phyloP scores from a whole-genome alignment of 2,329 filamentous ascomycete species.

The Curvularia sp. region DNA sequence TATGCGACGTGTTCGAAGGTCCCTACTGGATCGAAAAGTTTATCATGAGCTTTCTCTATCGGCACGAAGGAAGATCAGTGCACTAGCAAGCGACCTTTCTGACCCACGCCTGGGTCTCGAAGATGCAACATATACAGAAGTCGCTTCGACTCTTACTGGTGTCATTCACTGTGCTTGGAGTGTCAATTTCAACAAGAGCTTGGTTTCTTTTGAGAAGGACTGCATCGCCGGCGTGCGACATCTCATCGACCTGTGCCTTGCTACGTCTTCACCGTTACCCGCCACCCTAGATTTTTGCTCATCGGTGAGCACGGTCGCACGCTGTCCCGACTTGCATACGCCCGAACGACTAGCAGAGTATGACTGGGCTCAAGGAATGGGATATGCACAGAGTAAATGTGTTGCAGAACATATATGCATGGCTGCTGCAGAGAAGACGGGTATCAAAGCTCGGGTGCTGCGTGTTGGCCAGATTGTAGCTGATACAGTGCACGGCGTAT shows the following conservation, averaged over 20 bases:
- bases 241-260: slow-evolving; percentile 52
- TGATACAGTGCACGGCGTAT: slow-evolving; percentile 55
- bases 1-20: slow-evolving; percentile 45
- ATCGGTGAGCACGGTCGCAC: slow-evolving; percentile 54
- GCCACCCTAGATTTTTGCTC: slow-evolving; percentile 56
- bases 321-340: slow-evolving; percentile 39
- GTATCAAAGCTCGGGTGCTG: slow-evolving; percentile 35
- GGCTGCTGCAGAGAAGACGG: slow-evolving; percentile 23
- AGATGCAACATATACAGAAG: slow-evolving; percentile 19
- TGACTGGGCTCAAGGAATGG: slow-evolving; percentile 57
- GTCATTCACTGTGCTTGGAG: slow-evolving; percentile 63
- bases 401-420: slow-evolving; percentile 56
- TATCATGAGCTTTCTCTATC: slow-evolving; percentile 36
- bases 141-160: slow-evolving; percentile 41
- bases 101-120: slow-evolving; percentile 51
- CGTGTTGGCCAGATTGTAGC: slow-evolving; percentile 57
- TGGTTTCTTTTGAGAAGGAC: slow-evolving; percentile 59
- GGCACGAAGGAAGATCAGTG: slow-evolving; percentile 40
- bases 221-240: slow-evolving; percentile 56
- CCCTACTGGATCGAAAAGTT: slow-evolving; percentile 49
- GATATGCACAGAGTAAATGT: slow-evolving; percentile 59
- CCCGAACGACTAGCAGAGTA: slow-evolving; percentile 43
- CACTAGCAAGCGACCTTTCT: slow-evolving; percentile 52
- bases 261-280: slow-evolving; percentile 41
- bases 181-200: slow-evolving; percentile 63